These are phyloP conservation scores for Termitomyces sp. DNA, from an alignment of 768 basidiomycete genomes.

Conservation along the genomic window DNA sequence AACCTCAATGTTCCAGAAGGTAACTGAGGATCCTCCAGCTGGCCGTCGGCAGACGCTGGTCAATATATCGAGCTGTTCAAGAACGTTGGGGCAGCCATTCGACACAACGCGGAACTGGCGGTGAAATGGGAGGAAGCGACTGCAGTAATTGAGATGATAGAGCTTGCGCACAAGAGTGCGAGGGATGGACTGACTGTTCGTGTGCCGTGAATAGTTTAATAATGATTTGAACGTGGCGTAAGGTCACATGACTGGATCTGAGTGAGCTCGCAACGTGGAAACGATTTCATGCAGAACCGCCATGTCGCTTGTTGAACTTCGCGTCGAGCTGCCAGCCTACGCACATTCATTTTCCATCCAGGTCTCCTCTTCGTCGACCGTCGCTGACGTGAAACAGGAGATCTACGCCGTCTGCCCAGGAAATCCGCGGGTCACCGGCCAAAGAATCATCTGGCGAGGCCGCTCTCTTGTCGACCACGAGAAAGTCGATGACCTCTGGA, in stretches of 20 bases:
- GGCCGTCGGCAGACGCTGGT: conserved; percentile 60
- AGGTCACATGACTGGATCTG: conserved; percentile 7
- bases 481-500: conserved; percentile 66
- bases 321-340: conserved; percentile 75
- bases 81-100: conserved; percentile 63
- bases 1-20: not conserved
- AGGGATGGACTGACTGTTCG: conserved; percentile 46
- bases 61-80: conserved; percentile 59
- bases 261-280: conserved; percentile 19
- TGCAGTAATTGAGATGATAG: conserved; percentile 71
- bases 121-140: conserved; percentile 77
- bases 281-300: conserved; percentile 9
- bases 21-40: conserved; percentile 33
- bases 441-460: conserved; percentile 75
- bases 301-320: conserved; percentile 48
- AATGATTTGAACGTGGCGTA: conserved; percentile 4
- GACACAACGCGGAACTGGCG: conserved; percentile 45
- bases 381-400: conserved; percentile 65
- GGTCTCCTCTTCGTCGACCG: conserved; percentile 43
- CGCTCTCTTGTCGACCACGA: conserved; percentile 63
- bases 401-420: conserved; percentile 62
- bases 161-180: conserved; percentile 67
- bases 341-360: conserved; percentile 61
- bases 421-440: conserved; percentile 63
- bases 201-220: conserved; percentile 23